Evolutionary conservation across 2,329 filamentous ascomycete species (phyloP).

Genomic region (Venturia oleaginea): DNA sequence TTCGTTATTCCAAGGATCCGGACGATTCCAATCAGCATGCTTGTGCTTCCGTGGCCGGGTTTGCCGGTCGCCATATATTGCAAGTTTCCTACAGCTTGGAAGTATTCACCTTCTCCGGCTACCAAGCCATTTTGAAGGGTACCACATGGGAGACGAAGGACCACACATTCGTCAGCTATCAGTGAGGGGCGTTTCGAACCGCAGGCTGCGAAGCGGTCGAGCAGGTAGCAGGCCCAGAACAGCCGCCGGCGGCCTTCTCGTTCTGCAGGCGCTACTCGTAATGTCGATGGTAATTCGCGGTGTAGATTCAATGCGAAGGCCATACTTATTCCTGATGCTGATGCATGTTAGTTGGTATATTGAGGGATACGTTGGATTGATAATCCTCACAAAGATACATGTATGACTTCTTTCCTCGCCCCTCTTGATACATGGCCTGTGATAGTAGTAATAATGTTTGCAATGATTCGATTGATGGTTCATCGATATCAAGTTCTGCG

Average conservation of each 20-base stretch:
- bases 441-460: slow-evolving; percentile 69
- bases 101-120: slow-evolving; percentile 68
- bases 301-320: slow-evolving; percentile 73
- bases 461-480: slow-evolving; percentile 68
- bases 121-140: slow-evolving; percentile 51
- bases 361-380: neutral
- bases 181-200: slow-evolving; percentile 77
- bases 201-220: slow-evolving; percentile 74
- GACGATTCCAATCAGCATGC: slow-evolving; percentile 76
- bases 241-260: slow-evolving; percentile 68
- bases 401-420: slow-evolving; percentile 75
- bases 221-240: slow-evolving; percentile 82
- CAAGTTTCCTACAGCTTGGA: slow-evolving; percentile 68
- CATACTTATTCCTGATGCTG: slow-evolving; percentile 73
- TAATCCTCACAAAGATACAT: slow-evolving; percentile 63
- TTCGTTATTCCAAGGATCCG: slow-evolving; percentile 77
- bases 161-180: slow-evolving; percentile 66
- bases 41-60: slow-evolving; percentile 64
- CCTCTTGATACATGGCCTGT: slow-evolving; percentile 65
- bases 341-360: slow-evolving; percentile 17
- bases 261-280: slow-evolving; percentile 56
- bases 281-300: slow-evolving; percentile 58
- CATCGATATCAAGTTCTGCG: slow-evolving; percentile 64
- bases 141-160: slow-evolving; percentile 69
- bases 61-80: slow-evolving; percentile 62